Evolutionary conservation across 108 stramenopile species (phyloP).

Genomic region (Aurantiochytrium sp.): DNA sequence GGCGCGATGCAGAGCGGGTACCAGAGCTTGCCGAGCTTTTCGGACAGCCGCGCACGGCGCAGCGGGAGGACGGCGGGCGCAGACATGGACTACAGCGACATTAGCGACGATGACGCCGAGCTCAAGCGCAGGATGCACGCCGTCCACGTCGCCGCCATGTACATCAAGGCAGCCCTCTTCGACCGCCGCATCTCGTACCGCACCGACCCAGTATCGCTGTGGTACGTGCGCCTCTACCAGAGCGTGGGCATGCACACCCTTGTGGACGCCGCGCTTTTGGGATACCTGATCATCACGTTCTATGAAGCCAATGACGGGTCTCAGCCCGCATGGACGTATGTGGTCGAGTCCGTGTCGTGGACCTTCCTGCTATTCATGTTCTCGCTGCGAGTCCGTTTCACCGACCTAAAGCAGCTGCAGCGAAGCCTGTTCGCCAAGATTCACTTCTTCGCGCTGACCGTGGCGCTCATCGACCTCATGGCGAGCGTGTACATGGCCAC

Average conservation of each 20-base stretch:
- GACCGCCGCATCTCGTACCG: background rate
- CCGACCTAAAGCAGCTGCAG: background rate
- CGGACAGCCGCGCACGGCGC: background rate
- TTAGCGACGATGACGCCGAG: background rate
- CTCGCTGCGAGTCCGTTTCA: background rate
- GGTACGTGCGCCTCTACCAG: background rate
- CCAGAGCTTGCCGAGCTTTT: background rate
- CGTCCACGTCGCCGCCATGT: background rate
- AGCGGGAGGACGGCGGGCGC: background rate
- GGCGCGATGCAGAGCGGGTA: no score
- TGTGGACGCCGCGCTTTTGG: background rate
- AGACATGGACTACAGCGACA: background rate
- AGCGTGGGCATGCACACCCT: background rate
- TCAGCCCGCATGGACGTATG: background rate
- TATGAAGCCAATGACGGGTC: background rate
- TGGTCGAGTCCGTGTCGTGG: background rate
- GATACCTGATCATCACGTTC: background rate
- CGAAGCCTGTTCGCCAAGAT: background rate
- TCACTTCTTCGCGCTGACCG: background rate
- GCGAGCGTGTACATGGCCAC: background rate
- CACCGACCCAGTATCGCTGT: background rate
- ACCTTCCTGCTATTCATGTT: background rate
- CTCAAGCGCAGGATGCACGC: background rate
- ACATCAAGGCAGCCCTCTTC: constrained; percentile 6
- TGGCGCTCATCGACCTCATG: background rate